Base-by-base conservation (phyloP, 2,329 filamentous ascomycete species). In the Colletotrichum plurivorum region DNA sequence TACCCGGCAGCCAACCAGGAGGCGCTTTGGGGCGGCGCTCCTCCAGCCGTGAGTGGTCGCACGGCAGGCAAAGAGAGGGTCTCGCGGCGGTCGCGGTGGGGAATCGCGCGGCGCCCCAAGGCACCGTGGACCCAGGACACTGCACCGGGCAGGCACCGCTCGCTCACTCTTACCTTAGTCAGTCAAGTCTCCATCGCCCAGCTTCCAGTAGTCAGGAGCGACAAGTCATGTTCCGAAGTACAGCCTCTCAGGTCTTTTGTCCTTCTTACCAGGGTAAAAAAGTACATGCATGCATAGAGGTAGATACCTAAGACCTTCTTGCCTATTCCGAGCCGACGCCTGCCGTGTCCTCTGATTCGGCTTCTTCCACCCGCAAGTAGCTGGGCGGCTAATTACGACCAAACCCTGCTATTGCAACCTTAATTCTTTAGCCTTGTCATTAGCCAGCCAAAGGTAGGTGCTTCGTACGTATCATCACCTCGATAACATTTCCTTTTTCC, bases 1-100 rank as follows among this genome's bases (percentile, higher is more conserved):
- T 31, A 49, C 41, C 22, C 54, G 36, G 54, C 9, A 69, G 43
- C 66, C 66, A 69, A 69, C 51, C 61, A 69, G 49, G 25, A 52
- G 20, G 25, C 46, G 49, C 31, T 61, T 45, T 41, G 10, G 49
- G 13, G 45, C 20, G 31, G 48, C 43, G 58, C 45, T 31, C 7
- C 13, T 46, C 36, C 41, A 48, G 56, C 13, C 39, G 51, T 66
- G 49, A 66, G 48, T 64, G 52, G 22, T 22, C 43, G 25, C 62
- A 66, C 61, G 66, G 66, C 66, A 69, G 66, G 66, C 66, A 69
- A 61, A 60, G 31, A 55, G 66, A 25, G 66, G 66, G 55, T 6
- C 36, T 22, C 15, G 9, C 3, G 36, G 48, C 52, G 58, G 58
- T 16, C 41, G 49, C 49, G 9, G 15, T 52, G 15, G 13, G 20